These are phyloP conservation scores for Phytophthora europaea DNA, from an alignment of 352 stramenopile genomes.

Conservation along the genomic window DNA sequence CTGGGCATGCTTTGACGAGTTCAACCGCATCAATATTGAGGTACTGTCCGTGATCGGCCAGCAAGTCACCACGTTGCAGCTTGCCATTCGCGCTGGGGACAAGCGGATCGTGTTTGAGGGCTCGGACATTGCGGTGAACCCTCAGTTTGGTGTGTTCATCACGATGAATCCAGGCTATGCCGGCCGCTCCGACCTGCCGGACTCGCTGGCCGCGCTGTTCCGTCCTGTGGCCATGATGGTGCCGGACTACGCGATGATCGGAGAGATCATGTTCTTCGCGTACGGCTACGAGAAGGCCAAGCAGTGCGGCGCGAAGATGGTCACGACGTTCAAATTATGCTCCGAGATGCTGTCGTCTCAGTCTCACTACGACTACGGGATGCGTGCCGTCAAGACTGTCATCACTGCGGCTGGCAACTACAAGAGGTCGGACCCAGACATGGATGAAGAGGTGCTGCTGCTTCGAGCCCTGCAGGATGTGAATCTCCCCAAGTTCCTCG, in stretches of 20 bases:
- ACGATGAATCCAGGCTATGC: constrained; percentile 98
- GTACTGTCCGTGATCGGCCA: constrained; percentile 89
- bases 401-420: constrained; percentile 96
- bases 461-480: constrained; percentile 95
- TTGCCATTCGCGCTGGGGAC: constrained; percentile 88
- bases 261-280: constrained; percentile 97
- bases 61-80: constrained; percentile 88
- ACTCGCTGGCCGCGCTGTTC: constrained; percentile 96
- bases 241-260: constrained; percentile 96
- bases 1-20: constrained; percentile 97
- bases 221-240: constrained; percentile 98
- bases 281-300: constrained; percentile 95
- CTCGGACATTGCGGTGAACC: constrained; percentile 94
- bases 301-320: constrained; percentile 96
- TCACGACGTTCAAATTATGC: constrained; percentile 96
- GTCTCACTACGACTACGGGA: constrained; percentile 97
- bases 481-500: constrained; percentile 97
- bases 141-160: constrained; percentile 96
- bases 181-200: constrained; percentile 94
- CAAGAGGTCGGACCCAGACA: constrained; percentile 94
- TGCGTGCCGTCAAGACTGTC: constrained; percentile 96
- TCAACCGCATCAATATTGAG: constrained; percentile 97
- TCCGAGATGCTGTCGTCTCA: constrained; percentile 96
- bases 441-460: constrained; percentile 94
- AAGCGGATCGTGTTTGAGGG: constrained; percentile 95